phyloP scores from a whole-genome alignment of 768 basidiomycete species.

The Serendipita sp. region DNA sequence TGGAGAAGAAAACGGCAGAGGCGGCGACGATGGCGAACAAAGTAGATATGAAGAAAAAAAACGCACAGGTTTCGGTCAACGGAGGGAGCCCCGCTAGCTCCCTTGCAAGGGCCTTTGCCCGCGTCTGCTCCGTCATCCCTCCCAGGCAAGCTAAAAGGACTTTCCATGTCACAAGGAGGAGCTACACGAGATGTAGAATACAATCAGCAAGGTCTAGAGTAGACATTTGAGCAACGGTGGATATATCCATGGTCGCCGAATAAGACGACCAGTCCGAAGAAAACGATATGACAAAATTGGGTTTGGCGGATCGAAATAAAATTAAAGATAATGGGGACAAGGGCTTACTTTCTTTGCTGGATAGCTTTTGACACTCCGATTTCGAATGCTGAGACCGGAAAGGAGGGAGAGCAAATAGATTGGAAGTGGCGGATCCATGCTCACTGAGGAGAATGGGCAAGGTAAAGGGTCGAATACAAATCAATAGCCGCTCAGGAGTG shows the following conservation, averaged over 20 bases:
- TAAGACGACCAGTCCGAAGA: too few relatives aligned
- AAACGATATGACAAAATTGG: too few relatives aligned
- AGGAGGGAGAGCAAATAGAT: conserved; percentile 84
- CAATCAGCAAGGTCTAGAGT: too few relatives aligned
- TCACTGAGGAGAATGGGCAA: conserved; percentile 47
- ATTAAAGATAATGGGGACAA: background rate
- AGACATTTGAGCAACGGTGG: too few relatives aligned
- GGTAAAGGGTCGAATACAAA: conserved; percentile 8
- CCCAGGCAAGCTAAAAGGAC: conserved; percentile 82
- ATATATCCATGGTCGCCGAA: too few relatives aligned
- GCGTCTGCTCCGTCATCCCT: conserved; percentile 69
- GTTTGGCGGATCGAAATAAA: conserved; percentile 8
- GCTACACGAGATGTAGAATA: too few relatives aligned
- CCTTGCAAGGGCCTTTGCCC: conserved; percentile 71
- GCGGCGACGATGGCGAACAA: conserved; percentile 8
- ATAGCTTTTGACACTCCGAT: conserved; percentile 88
- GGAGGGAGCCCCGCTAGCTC: conserved; percentile 66
- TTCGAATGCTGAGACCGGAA: conserved; percentile 83
- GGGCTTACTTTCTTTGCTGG: conserved; percentile 84
- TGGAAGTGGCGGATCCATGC: conserved; percentile 84
- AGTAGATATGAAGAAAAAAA: conserved; percentile 10
- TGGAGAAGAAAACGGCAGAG: background rate
- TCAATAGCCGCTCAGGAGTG: conserved; percentile 3
- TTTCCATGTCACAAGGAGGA: conserved; percentile 91
- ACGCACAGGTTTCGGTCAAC: conserved; percentile 31